Conservation (phyloP, 1,284 basidiomycete species). For the Meira miltonrushii region DNA sequence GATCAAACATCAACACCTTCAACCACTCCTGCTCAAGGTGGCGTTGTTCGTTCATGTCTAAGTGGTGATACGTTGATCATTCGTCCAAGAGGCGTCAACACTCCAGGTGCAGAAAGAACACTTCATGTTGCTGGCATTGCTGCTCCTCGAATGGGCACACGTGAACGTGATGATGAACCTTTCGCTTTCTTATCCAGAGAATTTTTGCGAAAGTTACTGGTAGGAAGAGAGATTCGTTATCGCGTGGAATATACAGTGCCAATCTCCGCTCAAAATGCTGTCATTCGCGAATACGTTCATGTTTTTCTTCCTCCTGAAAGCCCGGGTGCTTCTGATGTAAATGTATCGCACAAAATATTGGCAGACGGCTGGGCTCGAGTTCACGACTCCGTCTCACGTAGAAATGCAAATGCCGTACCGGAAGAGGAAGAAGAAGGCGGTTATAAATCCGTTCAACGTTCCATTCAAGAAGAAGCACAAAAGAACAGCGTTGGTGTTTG, state of each 20-base stretch:
- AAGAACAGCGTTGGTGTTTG: constrained; percentile 74
- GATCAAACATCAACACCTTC: not conserved
- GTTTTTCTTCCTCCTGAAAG: constrained; percentile 42
- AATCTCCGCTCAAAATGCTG: constrained; percentile 56
- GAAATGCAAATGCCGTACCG: constrained; percentile 20
- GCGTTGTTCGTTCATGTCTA: constrained; percentile 42
- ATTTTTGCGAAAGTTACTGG: constrained; percentile 73
- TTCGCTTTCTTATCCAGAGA: constrained; percentile 91
- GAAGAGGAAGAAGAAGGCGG: constrained; percentile 62
- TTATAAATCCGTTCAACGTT: constrained; percentile 61
- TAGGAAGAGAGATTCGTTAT: constrained; percentile 83
- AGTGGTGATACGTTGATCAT: constrained; percentile 43
- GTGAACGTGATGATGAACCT: constrained; percentile 57
- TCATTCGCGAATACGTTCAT: constrained; percentile 37
- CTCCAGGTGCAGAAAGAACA: constrained; percentile 29
- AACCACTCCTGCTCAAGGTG: constrained; percentile 34
- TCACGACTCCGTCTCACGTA: constrained; percentile 67
- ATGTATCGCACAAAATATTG: constrained; percentile 66
- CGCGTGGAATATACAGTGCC: constrained; percentile 66
- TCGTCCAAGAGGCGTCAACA: constrained; percentile 37
- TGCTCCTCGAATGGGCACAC: constrained; percentile 39
- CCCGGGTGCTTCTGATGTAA: constrained; percentile 35
- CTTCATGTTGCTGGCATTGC: constrained; percentile 46
- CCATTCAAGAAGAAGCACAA: constrained; percentile 76
- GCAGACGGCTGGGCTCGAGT: constrained; percentile 84